Percentiles rank a stretch among this genome's conserved stretches.
Evolutionary conservation across 2,329 filamentous ascomycete genomes (phyloP).

Genomic region (Xylariomycetidae sp.): DNA sequence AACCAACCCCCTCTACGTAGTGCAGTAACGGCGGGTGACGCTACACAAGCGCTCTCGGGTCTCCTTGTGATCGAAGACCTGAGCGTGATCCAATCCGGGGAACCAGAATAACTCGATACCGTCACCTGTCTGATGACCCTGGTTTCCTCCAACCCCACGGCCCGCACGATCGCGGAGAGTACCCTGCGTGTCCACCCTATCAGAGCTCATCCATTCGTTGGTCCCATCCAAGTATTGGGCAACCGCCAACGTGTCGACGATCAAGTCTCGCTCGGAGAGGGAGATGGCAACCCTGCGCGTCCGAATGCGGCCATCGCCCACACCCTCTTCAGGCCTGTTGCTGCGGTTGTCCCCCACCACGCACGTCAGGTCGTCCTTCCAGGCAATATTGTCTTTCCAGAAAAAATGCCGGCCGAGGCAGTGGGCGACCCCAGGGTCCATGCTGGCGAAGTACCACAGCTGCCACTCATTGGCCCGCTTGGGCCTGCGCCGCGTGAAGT

Average conservation of each 20-base stretch:
- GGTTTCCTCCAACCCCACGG: slow-evolving; percentile 7
- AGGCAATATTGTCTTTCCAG: slow-evolving; percentile 65
- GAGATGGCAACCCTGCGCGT: slow-evolving; percentile 44
- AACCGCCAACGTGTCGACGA: slow-evolving; percentile 55
- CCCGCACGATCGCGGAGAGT: slow-evolving; percentile 23
- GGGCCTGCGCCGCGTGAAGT: slow-evolving; percentile 54
- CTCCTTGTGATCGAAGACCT: slow-evolving; percentile 44
- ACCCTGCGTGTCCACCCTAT: slow-evolving; percentile 7
- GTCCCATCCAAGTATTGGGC: slow-evolving; percentile 47
- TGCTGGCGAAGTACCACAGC: slow-evolving; percentile 64
- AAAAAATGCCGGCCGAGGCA: slow-evolving; percentile 62
- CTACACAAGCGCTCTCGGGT: slow-evolving; percentile 20
- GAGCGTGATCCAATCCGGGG: slow-evolving; percentile 56
- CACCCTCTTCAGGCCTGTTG: slow-evolving; percentile 5
- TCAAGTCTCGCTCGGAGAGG: slow-evolving; percentile 55
- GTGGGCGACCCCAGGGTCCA: slow-evolving; percentile 60
- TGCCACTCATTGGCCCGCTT: slow-evolving; percentile 60
- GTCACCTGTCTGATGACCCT: slow-evolving; percentile 19
- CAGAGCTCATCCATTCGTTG: slow-evolving; percentile 22
- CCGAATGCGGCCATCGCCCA: slow-evolving; percentile 5
- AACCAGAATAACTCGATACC: slow-evolving; percentile 56
- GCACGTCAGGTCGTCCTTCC: slow-evolving; percentile 57
- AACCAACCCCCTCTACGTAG: slow-evolving; percentile 11
- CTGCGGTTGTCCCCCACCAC: slow-evolving; percentile 7
- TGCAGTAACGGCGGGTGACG: slow-evolving; percentile 23